Conservation (phyloP, 768 basidiomycete species). For the Leccinum subtestaceum region DNA sequence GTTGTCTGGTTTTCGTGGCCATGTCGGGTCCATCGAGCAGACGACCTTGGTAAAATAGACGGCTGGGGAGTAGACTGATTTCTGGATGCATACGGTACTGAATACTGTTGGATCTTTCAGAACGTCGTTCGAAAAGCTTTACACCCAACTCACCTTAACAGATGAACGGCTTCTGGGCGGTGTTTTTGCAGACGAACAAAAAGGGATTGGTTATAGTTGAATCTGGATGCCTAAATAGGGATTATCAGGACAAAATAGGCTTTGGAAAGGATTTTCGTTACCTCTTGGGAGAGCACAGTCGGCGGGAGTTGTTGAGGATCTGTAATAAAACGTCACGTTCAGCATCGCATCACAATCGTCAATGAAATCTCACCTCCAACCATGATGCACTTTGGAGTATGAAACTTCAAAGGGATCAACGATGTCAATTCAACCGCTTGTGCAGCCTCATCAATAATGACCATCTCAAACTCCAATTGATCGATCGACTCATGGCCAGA, state of each 20-base stretch:
- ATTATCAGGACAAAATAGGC: conserved; percentile 15
- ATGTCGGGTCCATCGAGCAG: conserved; percentile 88
- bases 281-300: conserved; percentile 71
- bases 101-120: conserved; percentile 53
- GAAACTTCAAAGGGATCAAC: conserved; percentile 91
- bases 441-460: conserved; percentile 97
- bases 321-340: conserved; percentile 17
- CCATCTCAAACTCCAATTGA: conserved; percentile 85
- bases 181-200: conserved; percentile 89
- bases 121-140: background rate
- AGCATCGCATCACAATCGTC: background rate
- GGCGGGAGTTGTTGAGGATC: conserved; percentile 96
- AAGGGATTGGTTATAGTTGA: conserved; percentile 83
- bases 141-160: conserved; percentile 66
- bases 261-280: conserved; percentile 30
- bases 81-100: conserved; percentile 99
- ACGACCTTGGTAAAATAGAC: conserved; percentile 78
- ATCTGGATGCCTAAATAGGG: conserved; percentile 53
- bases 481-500: conserved; percentile 87
- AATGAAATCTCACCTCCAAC: conserved; percentile 65
- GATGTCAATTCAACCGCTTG: conserved; percentile 95
- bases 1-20: conserved; percentile 73
- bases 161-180: conserved; percentile 79
- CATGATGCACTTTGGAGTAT: conserved; percentile 80
- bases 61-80: conserved; percentile 87